These are phyloP conservation scores for Cercospora sojina DNA, from an alignment of 2,329 filamentous ascomycete genomes.

Conservation along the genomic window DNA sequence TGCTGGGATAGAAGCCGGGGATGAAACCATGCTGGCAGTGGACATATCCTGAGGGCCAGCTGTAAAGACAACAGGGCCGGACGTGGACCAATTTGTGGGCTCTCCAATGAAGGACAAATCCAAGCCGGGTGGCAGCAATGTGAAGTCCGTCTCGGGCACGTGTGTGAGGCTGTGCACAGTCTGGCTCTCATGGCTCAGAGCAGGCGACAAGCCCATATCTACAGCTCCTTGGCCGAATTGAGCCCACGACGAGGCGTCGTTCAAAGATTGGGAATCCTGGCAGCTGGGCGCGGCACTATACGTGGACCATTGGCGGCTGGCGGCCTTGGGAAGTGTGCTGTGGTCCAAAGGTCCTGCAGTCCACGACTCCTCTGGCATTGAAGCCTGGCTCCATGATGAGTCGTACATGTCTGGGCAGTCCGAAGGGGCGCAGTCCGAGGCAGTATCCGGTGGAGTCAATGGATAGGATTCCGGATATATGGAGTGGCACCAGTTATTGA, in stretches of 20 bases:
- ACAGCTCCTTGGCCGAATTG: conserved; percentile 33
- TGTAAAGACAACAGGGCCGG: conserved; percentile 21
- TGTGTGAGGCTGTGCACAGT: conserved; percentile 35
- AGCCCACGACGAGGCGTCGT: conserved; percentile 29
- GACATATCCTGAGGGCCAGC: conserved; percentile 18
- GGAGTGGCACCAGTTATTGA: conserved; percentile 36
- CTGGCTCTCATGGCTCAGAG: conserved; percentile 39
- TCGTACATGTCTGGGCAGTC: conserved; percentile 34
- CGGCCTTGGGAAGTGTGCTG: conserved; percentile 28
- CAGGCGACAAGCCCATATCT: conserved; percentile 38
- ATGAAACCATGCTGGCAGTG: conserved; percentile 13
- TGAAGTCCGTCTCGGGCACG: conserved; percentile 33
- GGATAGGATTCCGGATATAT: conserved; percentile 30
- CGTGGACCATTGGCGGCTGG: conserved; percentile 27
- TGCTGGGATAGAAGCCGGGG: conserved; percentile 7
- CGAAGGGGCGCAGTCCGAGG: conserved; percentile 33
- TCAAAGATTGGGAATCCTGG: conserved; percentile 25
- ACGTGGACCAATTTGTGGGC: conserved; percentile 25
- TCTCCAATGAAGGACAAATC: conserved; percentile 33
- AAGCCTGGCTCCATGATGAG: conserved; percentile 30
- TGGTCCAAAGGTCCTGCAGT: conserved; percentile 28
- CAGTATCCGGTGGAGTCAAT: conserved; percentile 35
- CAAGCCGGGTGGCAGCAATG: conserved; percentile 32
- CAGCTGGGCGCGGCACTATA: conserved; percentile 19
- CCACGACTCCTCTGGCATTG: conserved; percentile 33